Evolutionary conservation across 2,329 filamentous ascomycete species (phyloP).

Genomic region (Davidsoniella eucalypti): DNA sequence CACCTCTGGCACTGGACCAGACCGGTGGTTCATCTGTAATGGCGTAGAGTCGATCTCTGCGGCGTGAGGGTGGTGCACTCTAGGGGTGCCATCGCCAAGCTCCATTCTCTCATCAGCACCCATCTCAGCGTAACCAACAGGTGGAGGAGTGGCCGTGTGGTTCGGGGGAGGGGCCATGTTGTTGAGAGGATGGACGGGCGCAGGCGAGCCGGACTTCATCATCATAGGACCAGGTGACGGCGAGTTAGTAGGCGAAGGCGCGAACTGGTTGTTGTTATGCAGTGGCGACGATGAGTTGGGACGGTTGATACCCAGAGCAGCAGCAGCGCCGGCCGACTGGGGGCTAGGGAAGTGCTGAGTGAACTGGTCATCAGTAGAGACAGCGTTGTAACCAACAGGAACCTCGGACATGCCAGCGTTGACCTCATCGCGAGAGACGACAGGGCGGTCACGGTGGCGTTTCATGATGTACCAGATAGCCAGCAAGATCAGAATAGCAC

Average conservation of each 20-base stretch:
- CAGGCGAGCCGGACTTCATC: neutral
- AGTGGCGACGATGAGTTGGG: conserved; percentile 17
- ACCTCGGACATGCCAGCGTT: conserved; percentile 25
- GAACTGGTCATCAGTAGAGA: conserved; percentile 11
- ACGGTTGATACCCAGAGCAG: conserved; percentile 11
- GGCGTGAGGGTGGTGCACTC: conserved; percentile 22
- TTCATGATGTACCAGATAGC: conserved; percentile 14
- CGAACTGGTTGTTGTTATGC: conserved; percentile 14
- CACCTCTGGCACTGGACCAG: conserved; percentile 19
- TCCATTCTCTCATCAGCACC: conserved; percentile 19
- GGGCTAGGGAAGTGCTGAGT: conserved; percentile 20
- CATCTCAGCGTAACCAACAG: conserved; percentile 13
- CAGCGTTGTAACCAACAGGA: conserved; percentile 19
- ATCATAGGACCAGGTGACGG: conserved; percentile 8
- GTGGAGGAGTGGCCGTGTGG: conserved; percentile 8
- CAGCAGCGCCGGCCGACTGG: conserved; percentile 11
- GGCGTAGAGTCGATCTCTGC: conserved; percentile 23
- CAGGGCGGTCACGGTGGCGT: conserved; percentile 14
- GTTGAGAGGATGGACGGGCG: neutral
- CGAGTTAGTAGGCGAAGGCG: conserved; percentile 15
- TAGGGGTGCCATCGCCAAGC: conserved; percentile 17
- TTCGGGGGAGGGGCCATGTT: conserved; percentile 10
- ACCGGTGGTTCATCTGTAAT: conserved; percentile 17
- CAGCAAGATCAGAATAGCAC: conserved; percentile 17
- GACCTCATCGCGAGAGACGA: conserved; percentile 22